phyloP scores from a whole-genome alignment of 2,329 filamentous ascomycete genomes.

The Apiospora rasikravindrae region DNA sequence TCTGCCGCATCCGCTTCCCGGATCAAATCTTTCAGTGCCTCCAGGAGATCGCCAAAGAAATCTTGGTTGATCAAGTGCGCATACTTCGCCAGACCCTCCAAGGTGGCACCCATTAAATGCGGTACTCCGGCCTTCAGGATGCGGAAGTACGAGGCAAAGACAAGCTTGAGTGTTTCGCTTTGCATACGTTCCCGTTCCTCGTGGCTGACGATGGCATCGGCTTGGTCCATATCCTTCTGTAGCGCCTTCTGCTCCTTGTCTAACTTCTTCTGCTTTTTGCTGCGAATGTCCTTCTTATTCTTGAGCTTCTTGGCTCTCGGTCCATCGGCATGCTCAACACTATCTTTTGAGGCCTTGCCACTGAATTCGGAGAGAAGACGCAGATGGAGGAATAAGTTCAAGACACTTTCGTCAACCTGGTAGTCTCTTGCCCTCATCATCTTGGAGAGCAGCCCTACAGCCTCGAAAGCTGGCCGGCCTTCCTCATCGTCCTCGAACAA shows the following conservation, averaged over 20 bases:
- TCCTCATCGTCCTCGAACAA: slow-evolving; percentile 89
- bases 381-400: slow-evolving; percentile 91
- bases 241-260: slow-evolving; percentile 85
- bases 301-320: slow-evolving; percentile 64
- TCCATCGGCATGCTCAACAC: slow-evolving; percentile 61
- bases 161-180: slow-evolving; percentile 91
- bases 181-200: slow-evolving; percentile 95
- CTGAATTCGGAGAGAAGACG: slow-evolving; percentile 88
- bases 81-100: slow-evolving; percentile 85
- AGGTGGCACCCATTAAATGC: slow-evolving; percentile 92
- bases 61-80: slow-evolving; percentile 98
- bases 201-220: slow-evolving; percentile 87
- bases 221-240: slow-evolving; percentile 91
- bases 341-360: slow-evolving; percentile 79
- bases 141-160: slow-evolving; percentile 94
- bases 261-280: slow-evolving; percentile 84
- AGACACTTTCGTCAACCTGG: slow-evolving; percentile 78
- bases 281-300: slow-evolving; percentile 82
- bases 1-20: slow-evolving; percentile 67
- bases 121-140: slow-evolving; percentile 84
- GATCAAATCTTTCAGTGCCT: slow-evolving; percentile 92
- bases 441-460: slow-evolving; percentile 82
- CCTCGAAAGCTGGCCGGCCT: slow-evolving; percentile 85
- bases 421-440: slow-evolving; percentile 94
- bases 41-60: slow-evolving; percentile 95